Percentiles rank a stretch among this genome's conserved stretches.
Evolutionary conservation across 2,329 filamentous ascomycete species (phyloP).

Genomic region (Nothophoma quercina): DNA sequence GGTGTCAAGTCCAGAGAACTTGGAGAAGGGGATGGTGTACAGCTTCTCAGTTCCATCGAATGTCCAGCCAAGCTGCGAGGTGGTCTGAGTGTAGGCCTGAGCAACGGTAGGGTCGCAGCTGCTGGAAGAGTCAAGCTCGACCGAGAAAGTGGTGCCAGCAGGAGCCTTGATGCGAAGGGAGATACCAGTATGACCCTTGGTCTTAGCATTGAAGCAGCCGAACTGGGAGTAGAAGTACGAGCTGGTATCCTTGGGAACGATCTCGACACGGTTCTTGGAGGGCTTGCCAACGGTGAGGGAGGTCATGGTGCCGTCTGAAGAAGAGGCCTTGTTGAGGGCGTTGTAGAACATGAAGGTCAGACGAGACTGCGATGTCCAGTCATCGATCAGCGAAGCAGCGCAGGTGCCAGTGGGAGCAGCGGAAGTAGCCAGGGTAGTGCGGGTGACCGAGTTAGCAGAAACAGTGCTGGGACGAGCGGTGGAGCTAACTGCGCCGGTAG

Average conservation of each 20-base stretch:
- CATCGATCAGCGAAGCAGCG: conserved; percentile 61
- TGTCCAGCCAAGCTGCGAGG: conserved; percentile 63
- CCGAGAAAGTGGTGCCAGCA: conserved; percentile 58
- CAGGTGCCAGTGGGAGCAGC: conserved; percentile 48
- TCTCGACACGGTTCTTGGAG: conserved; percentile 56
- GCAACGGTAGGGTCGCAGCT: conserved; percentile 54
- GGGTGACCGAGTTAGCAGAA: conserved; percentile 10
- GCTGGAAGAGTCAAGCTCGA: conserved; percentile 60
- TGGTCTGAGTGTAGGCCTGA: conserved; percentile 50
- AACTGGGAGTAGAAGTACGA: conserved; percentile 68
- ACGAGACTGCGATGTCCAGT: conserved; percentile 69
- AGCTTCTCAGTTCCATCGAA: conserved; percentile 67
- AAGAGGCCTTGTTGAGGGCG: conserved; percentile 62
- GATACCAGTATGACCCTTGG: conserved; percentile 61
- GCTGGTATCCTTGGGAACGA: conserved; percentile 57
- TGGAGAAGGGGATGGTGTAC: conserved; percentile 65
- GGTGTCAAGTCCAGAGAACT: conserved; percentile 60
- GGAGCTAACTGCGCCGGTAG: conserved; percentile 7
- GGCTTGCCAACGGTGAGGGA: conserved; percentile 62
- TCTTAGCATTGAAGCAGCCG: conserved; percentile 61
- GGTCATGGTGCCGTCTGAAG: conserved; percentile 65
- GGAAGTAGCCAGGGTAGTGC: conserved; percentile 16
- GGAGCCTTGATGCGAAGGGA: conserved; percentile 64
- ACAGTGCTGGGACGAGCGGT: conserved; percentile 9
- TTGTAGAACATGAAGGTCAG: conserved; percentile 69